These are phyloP conservation scores for Fusarium globosum DNA, from an alignment of 2,329 filamentous ascomycete genomes.

Conservation along the genomic window DNA sequence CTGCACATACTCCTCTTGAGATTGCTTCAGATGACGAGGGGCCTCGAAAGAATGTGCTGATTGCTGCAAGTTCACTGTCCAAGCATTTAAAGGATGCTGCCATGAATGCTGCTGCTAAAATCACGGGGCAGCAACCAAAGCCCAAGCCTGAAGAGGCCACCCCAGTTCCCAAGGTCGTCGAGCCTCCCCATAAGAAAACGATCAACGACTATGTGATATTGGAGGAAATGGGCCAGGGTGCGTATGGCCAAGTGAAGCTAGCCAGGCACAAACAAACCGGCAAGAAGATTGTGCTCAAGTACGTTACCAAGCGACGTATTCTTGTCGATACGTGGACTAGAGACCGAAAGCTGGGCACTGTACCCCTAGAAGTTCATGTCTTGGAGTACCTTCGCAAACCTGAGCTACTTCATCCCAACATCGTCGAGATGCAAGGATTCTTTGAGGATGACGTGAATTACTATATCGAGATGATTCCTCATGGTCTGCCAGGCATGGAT, in stretches of 20 bases:
- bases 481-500: slow-evolving; percentile 96
- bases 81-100: slow-evolving; percentile 68
- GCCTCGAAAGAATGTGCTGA: slow-evolving; percentile 54
- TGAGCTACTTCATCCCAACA: slow-evolving; percentile 73
- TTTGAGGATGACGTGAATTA: slow-evolving; percentile 90
- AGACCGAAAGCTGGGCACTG: slow-evolving; percentile 90
- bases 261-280: slow-evolving; percentile 84
- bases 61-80: slow-evolving; percentile 62
- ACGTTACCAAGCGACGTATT: slow-evolving; percentile 96
- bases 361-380: slow-evolving; percentile 96
- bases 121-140: slow-evolving; percentile 57
- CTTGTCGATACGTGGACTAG: slow-evolving; percentile 98
- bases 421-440: slow-evolving; percentile 79
- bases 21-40: slow-evolving; percentile 65
- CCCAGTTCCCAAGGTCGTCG: slow-evolving; percentile 50
- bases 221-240: slow-evolving; percentile 98
- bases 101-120: slow-evolving; percentile 63
- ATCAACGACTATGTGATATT: slow-evolving; percentile 93
- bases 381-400: slow-evolving; percentile 89
- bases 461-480: slow-evolving; percentile 98
- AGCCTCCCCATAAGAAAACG: slow-evolving; percentile 73
- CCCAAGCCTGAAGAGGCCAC: slow-evolving; percentile 49
- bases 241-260: slow-evolving; percentile 97
- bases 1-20: slow-evolving; percentile 67
- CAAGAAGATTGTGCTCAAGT: slow-evolving; percentile 94